Percentiles rank a stretch among this genome's conserved stretches.
Evolutionary conservation across 306 rosid species (phyloP).

Genomic region (Cyamopsis tetragonoloba): DNA sequence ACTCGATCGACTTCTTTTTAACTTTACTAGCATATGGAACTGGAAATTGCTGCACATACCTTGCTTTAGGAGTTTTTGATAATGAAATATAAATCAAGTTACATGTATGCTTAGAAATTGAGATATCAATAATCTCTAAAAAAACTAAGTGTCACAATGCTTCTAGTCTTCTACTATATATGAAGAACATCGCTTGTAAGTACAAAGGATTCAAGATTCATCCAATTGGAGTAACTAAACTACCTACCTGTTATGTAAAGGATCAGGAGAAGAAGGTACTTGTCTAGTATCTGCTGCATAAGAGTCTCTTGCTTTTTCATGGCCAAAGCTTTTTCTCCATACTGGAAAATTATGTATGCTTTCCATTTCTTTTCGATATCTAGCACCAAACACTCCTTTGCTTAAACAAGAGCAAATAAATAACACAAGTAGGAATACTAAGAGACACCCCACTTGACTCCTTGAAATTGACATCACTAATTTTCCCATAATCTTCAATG

Average conservation of each 20-base stretch:
- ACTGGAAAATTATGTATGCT: constrained; percentile 22
- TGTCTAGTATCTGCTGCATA: constrained; percentile 39
- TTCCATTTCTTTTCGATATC: constrained; percentile 24
- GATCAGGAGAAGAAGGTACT: constrained; percentile 81
- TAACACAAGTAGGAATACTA: constrained; percentile 34
- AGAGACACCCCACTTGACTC: constrained; percentile 30
- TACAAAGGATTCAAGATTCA: neutral
- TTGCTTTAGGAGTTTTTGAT: neutral
- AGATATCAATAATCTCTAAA: neutral
- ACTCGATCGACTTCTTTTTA: neutral
- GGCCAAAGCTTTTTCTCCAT: constrained; percentile 23
- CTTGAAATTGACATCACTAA: constrained; percentile 45
- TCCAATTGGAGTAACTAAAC: constrained; percentile 35
- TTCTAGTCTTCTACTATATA: too few relatives aligned
- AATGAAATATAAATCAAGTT: neutral
- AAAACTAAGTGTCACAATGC: neutral
- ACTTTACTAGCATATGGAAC: neutral
- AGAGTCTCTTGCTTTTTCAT: constrained; percentile 24
- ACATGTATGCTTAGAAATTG: neutral
- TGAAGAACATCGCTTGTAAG: neutral
- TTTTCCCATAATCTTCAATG: constrained; percentile 11
- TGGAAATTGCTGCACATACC: neutral
- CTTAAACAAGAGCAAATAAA: constrained; percentile 32
- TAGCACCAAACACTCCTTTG: constrained; percentile 33
- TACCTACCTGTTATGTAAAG: constrained; percentile 70